A percentile compares a stretch with the other conserved stretches of the same genome.
phyloP scores from a whole-genome alignment of 2,329 filamentous ascomycete genomes.

The Xylaria sp. region DNA sequence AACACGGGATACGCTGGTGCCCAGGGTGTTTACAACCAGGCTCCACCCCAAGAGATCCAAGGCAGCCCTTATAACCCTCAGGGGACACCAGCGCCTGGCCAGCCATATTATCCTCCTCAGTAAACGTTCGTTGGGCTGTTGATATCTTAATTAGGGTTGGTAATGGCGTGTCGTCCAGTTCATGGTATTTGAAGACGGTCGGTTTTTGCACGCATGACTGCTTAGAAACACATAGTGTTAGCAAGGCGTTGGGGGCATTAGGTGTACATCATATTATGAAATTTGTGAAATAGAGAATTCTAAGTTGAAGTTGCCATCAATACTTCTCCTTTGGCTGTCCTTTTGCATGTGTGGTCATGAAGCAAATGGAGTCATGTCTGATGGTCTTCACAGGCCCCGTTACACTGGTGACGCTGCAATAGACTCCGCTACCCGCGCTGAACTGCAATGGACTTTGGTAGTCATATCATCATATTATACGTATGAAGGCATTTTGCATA shows the following conservation, averaged over 20 bases:
- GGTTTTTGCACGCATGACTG: slow-evolving; percentile 1
- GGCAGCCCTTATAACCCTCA: slow-evolving; percentile 37
- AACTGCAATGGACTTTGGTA: too few species aligned
- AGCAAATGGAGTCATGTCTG: not conserved
- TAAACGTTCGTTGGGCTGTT: slow-evolving; percentile 17
- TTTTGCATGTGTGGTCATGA: not conserved
- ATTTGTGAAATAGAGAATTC: not conserved
- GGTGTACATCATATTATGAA: slow-evolving; percentile 12
- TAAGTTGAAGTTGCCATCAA: not conserved
- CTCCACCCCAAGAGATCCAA: slow-evolving; percentile 19
- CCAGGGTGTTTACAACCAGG: slow-evolving; percentile 37
- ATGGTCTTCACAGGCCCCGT: not conserved
- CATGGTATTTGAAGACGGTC: not conserved
- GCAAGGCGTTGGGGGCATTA: slow-evolving; percentile 31
- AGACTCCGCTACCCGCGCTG: too few species aligned
- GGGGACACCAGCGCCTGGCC: slow-evolving; percentile 41
- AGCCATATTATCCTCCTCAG: slow-evolving; percentile 40
- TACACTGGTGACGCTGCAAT: too few species aligned
- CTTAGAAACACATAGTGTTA: not conserved
- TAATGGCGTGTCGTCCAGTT: not conserved
- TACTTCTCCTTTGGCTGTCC: not conserved
- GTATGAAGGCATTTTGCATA: too few species aligned
- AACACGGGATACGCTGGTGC: slow-evolving; percentile 39
- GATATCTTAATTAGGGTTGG: not conserved
- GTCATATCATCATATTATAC: too few species aligned